phyloP scores from a whole-genome alignment of 2,329 filamentous ascomycete genomes.

The Aspergillus tanneri region DNA sequence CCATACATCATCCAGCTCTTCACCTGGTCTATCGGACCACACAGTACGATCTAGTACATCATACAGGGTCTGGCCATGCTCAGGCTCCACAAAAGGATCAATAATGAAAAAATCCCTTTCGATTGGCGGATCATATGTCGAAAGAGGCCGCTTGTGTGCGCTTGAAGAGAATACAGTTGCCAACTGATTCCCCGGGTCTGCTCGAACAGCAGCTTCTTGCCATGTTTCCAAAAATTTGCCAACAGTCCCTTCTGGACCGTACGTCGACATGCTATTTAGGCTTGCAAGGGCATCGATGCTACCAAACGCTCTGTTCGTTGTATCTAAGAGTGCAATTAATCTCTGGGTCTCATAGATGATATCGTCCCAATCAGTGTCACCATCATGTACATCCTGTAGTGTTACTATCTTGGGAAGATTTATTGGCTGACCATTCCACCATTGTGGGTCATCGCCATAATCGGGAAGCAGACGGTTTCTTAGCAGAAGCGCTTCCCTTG shows the following conservation, averaged over 20 bases:
- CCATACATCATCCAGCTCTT: conserved; percentile 46
- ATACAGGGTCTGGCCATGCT: conserved; percentile 49
- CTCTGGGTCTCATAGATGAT: conserved; percentile 60
- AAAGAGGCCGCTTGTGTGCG: conserved; percentile 40
- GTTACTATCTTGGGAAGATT: conserved; percentile 53
- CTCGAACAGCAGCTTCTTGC: conserved; percentile 47
- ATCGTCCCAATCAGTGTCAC: conserved; percentile 42
- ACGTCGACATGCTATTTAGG: conserved; percentile 38
- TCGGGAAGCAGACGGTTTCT: conserved; percentile 46
- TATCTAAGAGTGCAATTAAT: conserved; percentile 61
- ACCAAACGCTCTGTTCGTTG: conserved; percentile 58
- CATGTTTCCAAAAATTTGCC: conserved; percentile 52
- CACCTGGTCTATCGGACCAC: conserved; percentile 45
- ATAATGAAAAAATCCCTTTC: conserved; percentile 41
- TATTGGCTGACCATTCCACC: conserved; percentile 61
- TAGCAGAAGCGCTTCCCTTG: conserved; percentile 56
- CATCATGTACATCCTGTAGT: conserved; percentile 34
- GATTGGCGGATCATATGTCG: conserved; percentile 30
- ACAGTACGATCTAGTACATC: conserved; percentile 54
- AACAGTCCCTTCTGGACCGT: conserved; percentile 38
- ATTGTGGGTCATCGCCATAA: conserved; percentile 58
- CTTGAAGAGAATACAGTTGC: conserved; percentile 49
- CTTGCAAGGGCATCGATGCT: conserved; percentile 53
- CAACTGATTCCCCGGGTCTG: conserved; percentile 43
- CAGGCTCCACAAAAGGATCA: conserved; percentile 39